Base-by-base conservation (phyloP, 1,139 yeast genomes). In the Kodamaea arcana region DNA sequence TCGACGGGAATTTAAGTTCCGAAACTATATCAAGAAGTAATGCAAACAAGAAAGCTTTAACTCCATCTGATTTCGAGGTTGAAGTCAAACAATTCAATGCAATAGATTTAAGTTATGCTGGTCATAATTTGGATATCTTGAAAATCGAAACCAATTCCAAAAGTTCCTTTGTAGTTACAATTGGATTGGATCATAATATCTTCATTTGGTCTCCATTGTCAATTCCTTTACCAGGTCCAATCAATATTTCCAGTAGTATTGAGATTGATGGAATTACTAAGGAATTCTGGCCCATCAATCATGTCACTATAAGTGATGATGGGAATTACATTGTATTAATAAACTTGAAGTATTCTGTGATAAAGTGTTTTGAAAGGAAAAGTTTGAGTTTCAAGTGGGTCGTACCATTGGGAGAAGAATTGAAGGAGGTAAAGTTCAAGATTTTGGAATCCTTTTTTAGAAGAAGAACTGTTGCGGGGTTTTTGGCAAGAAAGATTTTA, bases 191-290 rank as follows among this genome's bases (percentile, higher is more conserved):
- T 49, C 88, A 82, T 47, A 76, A 70, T 40, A 67, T 85, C 2
- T 57, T 78, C 25, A 75, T 84, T 9, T 85, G 94, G 94, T 78
- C 86, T 1, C 94, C 92, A 2, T 58, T 79, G 34, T 58, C 68
- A 3, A 51, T 51, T 13, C 43, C 50, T 1, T 29, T 30, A 10
- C 43, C 45, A 1, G 35, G 34, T 4, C 69, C 84, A 62, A 42
- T 61, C 50, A 47, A 80, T 65, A 40, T 62, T 38, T 34, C 82
- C 64, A 41, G 74, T 59, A 36, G 69, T 45, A 36, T 62, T 6
- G 31, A 38, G 0, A 33, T 27, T 65, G 17, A 75, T 72, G 11
- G 50, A 60, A 25, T 20, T 3, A 26, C 52, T 60, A 58, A 64
- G 3, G 73, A 74, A 27, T 62, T 78, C 32, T 79, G 92, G 85